A percentile compares a stretch with the other conserved stretches of the same genome.
Evolutionary conservation across 176 grass and related monocot species (phyloP).

Genomic region (Neostapfia colusana): DNA sequence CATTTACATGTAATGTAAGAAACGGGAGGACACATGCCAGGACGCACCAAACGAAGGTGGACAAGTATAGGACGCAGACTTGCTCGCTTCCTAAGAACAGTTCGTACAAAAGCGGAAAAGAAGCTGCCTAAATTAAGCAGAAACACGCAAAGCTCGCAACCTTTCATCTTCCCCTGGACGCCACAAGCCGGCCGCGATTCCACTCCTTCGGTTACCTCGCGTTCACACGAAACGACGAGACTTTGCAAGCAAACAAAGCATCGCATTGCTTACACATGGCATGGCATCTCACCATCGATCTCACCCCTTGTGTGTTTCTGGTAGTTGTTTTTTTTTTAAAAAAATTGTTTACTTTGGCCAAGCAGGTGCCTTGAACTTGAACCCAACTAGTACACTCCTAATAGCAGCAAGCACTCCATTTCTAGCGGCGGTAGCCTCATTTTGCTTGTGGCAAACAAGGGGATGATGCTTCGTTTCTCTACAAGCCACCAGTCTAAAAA

Average conservation of each 20-base stretch:
- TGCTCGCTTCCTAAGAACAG: conserved; percentile 11
- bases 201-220: neutral
- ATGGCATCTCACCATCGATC: neutral
- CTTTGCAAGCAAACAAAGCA: conserved; percentile 43
- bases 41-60: neutral
- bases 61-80: conserved; percentile 27
- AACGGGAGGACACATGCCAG: neutral
- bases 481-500: neutral
- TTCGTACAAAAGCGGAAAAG: neutral
- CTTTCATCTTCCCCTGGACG: conserved; percentile 39
- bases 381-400: neutral
- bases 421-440: neutral
- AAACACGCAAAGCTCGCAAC: conserved; percentile 44
- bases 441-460: conserved; percentile 3
- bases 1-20: neutral
- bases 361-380: neutral
- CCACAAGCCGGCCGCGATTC: conserved; percentile 28
- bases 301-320: conserved; percentile 9
- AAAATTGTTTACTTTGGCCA: neutral
- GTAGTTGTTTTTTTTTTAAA: neutral
- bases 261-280: conserved; percentile 39
- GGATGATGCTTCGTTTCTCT: neutral
- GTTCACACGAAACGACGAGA: conserved; percentile 33
- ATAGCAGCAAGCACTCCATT: neutral
- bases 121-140: conserved; percentile 42